Evolutionary conservation across 1,284 basidiomycete species (phyloP).

Genomic region (Phylloporus gajari): DNA sequence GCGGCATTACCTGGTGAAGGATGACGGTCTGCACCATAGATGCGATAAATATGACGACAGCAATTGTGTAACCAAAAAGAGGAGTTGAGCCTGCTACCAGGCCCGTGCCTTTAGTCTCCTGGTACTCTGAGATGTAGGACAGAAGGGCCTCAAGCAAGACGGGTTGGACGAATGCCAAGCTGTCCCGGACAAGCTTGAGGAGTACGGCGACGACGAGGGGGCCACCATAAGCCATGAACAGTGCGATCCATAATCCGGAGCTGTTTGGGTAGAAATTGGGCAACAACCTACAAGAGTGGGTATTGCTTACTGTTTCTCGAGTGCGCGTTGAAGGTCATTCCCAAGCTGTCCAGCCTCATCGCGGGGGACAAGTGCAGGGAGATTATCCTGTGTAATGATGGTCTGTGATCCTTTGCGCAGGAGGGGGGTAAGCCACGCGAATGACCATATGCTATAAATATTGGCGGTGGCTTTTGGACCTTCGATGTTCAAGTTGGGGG

Average conservation of each 20-base stretch:
- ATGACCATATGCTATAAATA: conserved; percentile 85
- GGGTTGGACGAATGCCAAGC: conserved; percentile 87
- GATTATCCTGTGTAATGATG: conserved; percentile 81
- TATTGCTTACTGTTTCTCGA: conserved; percentile 66
- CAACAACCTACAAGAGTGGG: background rate
- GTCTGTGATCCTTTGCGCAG: conserved; percentile 75
- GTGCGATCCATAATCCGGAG: conserved; percentile 72
- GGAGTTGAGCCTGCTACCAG: conserved; percentile 41
- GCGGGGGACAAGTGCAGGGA: conserved; percentile 70
- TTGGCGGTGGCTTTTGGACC: conserved; percentile 86
- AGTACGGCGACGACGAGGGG: conserved; percentile 76
- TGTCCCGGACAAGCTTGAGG: conserved; percentile 84
- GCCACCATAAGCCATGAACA: conserved; percentile 82
- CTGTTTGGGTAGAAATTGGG: conserved; percentile 18
- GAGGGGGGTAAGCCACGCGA: conserved; percentile 83
- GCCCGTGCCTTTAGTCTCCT: conserved; percentile 47
- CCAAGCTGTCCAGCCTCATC: conserved; percentile 85
- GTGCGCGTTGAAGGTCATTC: conserved; percentile 64
- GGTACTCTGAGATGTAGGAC: conserved; percentile 83
- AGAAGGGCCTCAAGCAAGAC: conserved; percentile 87
- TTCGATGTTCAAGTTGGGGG: conserved; percentile 64
- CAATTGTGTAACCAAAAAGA: conserved; percentile 79
- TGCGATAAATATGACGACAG: conserved; percentile 81
- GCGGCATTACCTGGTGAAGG: conserved; percentile 78
- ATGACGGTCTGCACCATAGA: conserved; percentile 84